A percentile compares a stretch with the other conserved stretches of the same genome.
These are phyloP conservation scores for Cucurbita moschata DNA, from an alignment of 306 rosid genomes.

Conservation along the genomic window DNA sequence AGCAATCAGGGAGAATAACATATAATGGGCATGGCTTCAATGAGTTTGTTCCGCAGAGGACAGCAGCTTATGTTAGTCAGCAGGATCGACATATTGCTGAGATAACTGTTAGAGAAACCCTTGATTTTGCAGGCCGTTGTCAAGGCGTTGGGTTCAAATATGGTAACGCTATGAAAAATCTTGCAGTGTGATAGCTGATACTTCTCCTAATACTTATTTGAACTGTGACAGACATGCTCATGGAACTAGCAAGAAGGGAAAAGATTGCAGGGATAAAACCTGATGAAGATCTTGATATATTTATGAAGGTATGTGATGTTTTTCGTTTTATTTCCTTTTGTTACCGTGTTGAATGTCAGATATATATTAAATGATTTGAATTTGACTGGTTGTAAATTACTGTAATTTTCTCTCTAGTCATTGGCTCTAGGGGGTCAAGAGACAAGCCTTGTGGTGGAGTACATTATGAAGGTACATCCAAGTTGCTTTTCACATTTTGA, in stretches of 20 bases:
- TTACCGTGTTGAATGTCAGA: not conserved
- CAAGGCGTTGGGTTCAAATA: constrained; percentile 88
- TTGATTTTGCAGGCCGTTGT: constrained; percentile 75
- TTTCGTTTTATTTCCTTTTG: not conserved
- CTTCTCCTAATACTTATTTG: constrained; percentile 13
- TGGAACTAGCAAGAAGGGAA: constrained; percentile 97
- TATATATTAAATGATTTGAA: not conserved
- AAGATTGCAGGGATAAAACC: constrained; percentile 87
- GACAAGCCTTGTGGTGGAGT: constrained; percentile 74
- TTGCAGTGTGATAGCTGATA: not conserved
- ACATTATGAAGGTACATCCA: constrained; percentile 82
- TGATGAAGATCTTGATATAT: constrained; percentile 89
- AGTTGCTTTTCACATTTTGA: constrained; percentile 15
- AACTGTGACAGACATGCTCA: constrained; percentile 58
- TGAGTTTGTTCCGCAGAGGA: constrained; percentile 92
- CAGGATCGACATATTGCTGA: constrained; percentile 77
- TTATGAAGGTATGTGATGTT: constrained; percentile 62
- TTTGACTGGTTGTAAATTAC: constrained; percentile 8
- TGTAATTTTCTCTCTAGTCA: constrained; percentile 36
- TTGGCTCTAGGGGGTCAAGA: constrained; percentile 88
- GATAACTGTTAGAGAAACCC: constrained; percentile 90
- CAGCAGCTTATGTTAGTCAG: constrained; percentile 82
- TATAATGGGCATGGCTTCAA: constrained; percentile 71
- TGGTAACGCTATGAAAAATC: constrained; percentile 34
- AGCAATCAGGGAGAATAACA: constrained; percentile 70